Evolutionary conservation across 192 early-diverging fungal species (phyloP).

Genomic region (Dissophora ornata): DNA sequence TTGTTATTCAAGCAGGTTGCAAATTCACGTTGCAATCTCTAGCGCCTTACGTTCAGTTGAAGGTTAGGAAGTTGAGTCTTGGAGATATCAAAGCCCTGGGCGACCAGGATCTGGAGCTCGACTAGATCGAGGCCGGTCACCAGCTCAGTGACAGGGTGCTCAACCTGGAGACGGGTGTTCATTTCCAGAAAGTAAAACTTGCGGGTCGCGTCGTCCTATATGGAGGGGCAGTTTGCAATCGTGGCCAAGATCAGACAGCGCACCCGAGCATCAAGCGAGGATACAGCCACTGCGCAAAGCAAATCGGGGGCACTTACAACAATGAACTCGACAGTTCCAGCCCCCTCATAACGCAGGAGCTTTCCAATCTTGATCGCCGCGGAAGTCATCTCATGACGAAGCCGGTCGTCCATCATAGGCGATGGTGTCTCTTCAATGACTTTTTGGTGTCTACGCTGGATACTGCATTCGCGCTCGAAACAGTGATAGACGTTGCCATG

Average conservation of each 20-base stretch:
- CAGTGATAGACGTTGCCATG: constrained; percentile 68
- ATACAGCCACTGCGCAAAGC: neutral
- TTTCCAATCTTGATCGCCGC: constrained; percentile 64
- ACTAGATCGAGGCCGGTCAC: constrained; percentile 74
- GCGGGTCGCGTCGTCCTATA: constrained; percentile 55
- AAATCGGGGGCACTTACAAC: constrained; percentile 45
- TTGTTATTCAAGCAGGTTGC: no score
- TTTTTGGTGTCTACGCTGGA: constrained; percentile 75
- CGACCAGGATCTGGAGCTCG: constrained; percentile 68
- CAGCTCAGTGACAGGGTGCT: constrained; percentile 72
- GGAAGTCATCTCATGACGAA: constrained; percentile 58
- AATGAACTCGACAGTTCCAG: constrained; percentile 75
- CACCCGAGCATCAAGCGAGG: no score
- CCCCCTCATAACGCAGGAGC: constrained; percentile 62
- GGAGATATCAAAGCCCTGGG: constrained; percentile 56
- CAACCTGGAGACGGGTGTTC: constrained; percentile 76
- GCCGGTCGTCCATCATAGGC: constrained; percentile 57
- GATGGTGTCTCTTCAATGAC: constrained; percentile 72
- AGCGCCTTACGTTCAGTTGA: constrained; percentile 27
- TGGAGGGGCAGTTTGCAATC: neutral
- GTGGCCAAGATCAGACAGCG: no score
- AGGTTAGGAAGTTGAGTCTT: constrained; percentile 46
- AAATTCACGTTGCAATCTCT: no score
- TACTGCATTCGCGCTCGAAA: constrained; percentile 72
- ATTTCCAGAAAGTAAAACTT: constrained; percentile 76